Evolutionary conservation across 192 early-diverging fungal species (phyloP).

Genomic region (Dissophora ornata): DNA sequence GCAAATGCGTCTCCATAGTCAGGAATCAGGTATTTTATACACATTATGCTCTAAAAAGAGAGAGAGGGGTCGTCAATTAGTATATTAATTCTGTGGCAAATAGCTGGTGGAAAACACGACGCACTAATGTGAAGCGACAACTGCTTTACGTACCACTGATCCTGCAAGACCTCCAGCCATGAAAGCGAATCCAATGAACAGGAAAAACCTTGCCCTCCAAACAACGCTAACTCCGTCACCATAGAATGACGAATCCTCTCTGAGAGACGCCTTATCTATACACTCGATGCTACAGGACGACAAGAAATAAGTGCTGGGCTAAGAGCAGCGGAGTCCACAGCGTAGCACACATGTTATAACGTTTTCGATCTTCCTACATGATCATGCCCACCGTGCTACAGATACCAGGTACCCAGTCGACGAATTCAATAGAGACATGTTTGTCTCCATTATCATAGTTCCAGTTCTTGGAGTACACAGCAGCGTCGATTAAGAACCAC

Average conservation of each 20-base stretch:
- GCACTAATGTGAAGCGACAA: too few relatives aligned
- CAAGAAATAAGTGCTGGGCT: too few relatives aligned
- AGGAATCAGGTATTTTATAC: slow-evolving; percentile 46
- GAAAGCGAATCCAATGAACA: slow-evolving; percentile 71
- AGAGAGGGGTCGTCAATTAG: background rate
- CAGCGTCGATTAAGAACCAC: slow-evolving; percentile 73
- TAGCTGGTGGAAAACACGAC: too few relatives aligned
- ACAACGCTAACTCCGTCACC: slow-evolving; percentile 36
- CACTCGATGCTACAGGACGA: slow-evolving; percentile 63
- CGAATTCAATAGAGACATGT: slow-evolving; percentile 57
- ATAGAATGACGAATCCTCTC: slow-evolving; percentile 58
- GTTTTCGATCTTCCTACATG: too few relatives aligned
- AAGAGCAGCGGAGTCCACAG: too few relatives aligned
- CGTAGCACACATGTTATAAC: too few relatives aligned
- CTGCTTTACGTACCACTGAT: slow-evolving; percentile 64
- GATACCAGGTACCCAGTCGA: slow-evolving; percentile 71
- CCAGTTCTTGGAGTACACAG: slow-evolving; percentile 53
- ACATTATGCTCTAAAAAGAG: slow-evolving; percentile 27
- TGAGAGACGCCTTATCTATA: slow-evolving; percentile 63
- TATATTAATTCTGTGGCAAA: too few relatives aligned
- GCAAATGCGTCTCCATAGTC: slow-evolving; percentile 26
- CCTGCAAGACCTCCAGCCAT: slow-evolving; percentile 71
- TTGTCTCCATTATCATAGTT: slow-evolving; percentile 14
- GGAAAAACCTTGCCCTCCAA: slow-evolving; percentile 61
- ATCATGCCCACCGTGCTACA: slow-evolving; percentile 68